Base-by-base conservation (phyloP, 305 asterid species). In the Solanum chacoense region DNA sequence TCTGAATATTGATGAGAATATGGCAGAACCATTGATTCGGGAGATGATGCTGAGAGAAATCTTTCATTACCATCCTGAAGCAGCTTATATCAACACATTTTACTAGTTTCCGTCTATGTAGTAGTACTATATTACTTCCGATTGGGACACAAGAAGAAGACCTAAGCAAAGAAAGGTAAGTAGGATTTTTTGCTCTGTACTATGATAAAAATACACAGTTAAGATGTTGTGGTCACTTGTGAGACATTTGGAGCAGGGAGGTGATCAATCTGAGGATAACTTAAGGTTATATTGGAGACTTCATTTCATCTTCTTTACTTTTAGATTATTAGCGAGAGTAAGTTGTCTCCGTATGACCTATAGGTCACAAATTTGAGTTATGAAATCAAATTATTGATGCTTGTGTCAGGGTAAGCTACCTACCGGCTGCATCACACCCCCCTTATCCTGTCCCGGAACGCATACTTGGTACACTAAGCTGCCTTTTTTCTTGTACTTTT, bases 11-110 rank as follows among this genome's bases (percentile, higher is more conserved):
- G 92, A 92, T 50, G 93, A 92, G 91, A 91, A 88, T 55, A 85
- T 91, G 90, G 89, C 87, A n/a, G 93, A 92, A 91, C 86, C 85
- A 28, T 42, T 86, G 81, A 92, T 92, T 32, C 87, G 94, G 90
- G 90, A 92, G 91, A 83, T 88, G 91, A 91, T 91, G 90, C 85
- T 92, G 91, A 89, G 91, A 83, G 94, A 92, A 88, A 90, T 92
- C 36, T 87, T 81, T 31, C 76, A 84, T 83, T 91, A 91, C 90
- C 94, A 92, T 89, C 92, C 86, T 75, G 90, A 86, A 63, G 38
- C 91, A 26, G 84, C 89, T 74, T 91, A 67, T 74, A 45, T 90
- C 45, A 85, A 88, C 85, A 31, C 84, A 31, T 79, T 50, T 63
- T 89, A 87, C 36, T 87, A 59, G 88, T 50, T 77, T 22, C 34